phyloP scores from a whole-genome alignment of 1,139 yeast species.

The Lodderomyces beijingensis region DNA sequence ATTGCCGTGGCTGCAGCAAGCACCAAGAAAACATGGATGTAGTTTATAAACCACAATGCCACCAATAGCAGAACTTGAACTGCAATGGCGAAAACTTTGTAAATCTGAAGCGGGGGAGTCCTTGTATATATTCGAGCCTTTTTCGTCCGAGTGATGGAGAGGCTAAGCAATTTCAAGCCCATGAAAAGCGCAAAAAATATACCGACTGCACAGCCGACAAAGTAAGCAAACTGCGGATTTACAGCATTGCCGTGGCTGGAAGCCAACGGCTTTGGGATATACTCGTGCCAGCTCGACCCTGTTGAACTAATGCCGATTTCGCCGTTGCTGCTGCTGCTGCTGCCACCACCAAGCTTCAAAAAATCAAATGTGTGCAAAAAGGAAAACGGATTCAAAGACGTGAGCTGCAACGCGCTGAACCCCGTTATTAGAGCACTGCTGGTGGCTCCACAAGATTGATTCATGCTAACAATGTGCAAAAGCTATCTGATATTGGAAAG shows the following conservation, averaged over 20 bases:
- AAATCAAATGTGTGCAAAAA: slow-evolving; percentile 11
- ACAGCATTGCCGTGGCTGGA: slow-evolving; percentile 19
- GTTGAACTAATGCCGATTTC: not conserved
- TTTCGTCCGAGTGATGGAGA: slow-evolving; percentile 5
- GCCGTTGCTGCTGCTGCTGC: not conserved
- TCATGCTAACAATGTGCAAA: no score
- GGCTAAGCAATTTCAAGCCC: slow-evolving; percentile 16
- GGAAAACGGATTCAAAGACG: slow-evolving; percentile 9
- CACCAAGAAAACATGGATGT: slow-evolving; percentile 9
- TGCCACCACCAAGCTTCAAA: slow-evolving; percentile 1
- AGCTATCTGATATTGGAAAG: no score
- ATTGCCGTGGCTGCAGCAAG: slow-evolving; percentile 14
- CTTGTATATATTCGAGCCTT: slow-evolving; percentile 6
- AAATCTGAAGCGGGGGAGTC: slow-evolving; percentile 11
- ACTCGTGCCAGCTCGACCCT: no score
- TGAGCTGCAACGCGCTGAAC: slow-evolving; percentile 8
- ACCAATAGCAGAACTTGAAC: slow-evolving; percentile 7
- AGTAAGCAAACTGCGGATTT: slow-evolving; percentile 31
- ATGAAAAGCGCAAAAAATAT: slow-evolving; percentile 13
- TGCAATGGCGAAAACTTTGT: slow-evolving; percentile 9
- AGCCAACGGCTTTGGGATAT: slow-evolving; percentile 12
- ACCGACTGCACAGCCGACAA: slow-evolving; percentile 14
- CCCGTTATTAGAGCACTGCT: slow-evolving; percentile 3
- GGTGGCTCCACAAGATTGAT: no score
- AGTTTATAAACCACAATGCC: slow-evolving; percentile 6